Evolutionary conservation across 1,139 yeast species (phyloP), one percentile per base, ranked within the genome.

Genomic region (Taphrina wiesneri): DNA sequence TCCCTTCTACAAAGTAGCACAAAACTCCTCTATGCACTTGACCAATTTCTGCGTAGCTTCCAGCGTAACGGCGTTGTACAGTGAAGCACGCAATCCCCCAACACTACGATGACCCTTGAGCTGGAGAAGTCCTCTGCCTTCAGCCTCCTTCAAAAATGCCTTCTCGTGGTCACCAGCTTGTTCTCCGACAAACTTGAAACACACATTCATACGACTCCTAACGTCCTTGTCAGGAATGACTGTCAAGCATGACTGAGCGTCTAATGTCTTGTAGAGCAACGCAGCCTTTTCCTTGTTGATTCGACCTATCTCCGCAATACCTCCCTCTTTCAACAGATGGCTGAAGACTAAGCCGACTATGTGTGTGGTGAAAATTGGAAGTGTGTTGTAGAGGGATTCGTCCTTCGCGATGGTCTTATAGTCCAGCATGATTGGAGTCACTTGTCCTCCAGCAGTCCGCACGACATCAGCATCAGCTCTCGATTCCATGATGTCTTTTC

Each of bases 101-200:
- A 93, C 98, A 9, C 97, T 89, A 76, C 99, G 85, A 76, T 93
- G 98, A 30, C 99, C 99, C 78, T 92, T 90, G 73, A 93, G 81
- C 2, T 97, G 98, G 15, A 85, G 79, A 70, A 92, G 80, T 23
- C 79, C 80, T 47, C 75, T 80, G 52, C 78, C 83, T 28, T 83
- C 85, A 2, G 90, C 88, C 63, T 81, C 85, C 69, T 83, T 79
- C 69, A 92, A 74, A 77, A 92, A 92, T 70, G 82, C 79, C 2
- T 82, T 81, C 73, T 91, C 97, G 19, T 45, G 41, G 43, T 49
- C 64, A 3, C 41, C 45, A 1, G 84, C 88, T 9, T 78, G 80
- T 45, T 81, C 84, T 45, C 84, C 83, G 51, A 78, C 77, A 61
- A 90, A 77, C 30, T 90, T 90, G 81, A 93, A 93, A 4, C 92